Conservation (phyloP, 1,284 basidiomycete genomes). For the Ceratobasidium sp. region DNA sequence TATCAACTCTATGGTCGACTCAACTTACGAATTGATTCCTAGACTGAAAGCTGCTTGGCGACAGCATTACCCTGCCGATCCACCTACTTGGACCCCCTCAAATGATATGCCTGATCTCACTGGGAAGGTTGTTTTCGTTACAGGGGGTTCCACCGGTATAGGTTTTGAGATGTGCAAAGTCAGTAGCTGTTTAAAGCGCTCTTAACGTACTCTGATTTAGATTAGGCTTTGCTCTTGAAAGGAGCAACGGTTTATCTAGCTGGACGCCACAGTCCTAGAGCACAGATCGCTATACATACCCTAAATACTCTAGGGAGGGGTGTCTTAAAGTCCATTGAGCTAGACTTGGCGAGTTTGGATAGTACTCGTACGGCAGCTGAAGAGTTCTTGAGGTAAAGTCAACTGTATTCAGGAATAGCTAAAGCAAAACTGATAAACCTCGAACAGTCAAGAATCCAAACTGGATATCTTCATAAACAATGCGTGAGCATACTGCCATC, state of each 20-base stretch:
- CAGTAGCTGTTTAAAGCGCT: not conserved
- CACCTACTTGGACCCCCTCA: constrained; percentile 27
- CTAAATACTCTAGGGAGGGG: constrained; percentile 21
- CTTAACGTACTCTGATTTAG: not conserved
- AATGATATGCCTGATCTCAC: constrained; percentile 44
- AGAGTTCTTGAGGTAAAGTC: constrained; percentile 40
- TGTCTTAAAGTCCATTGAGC: constrained; percentile 35
- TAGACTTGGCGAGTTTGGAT: constrained; percentile 37
- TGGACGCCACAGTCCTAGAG: constrained; percentile 15
- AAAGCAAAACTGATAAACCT: not conserved
- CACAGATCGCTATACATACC: constrained; percentile 17
- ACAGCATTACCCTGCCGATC: constrained; percentile 28
- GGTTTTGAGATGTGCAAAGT: constrained; percentile 46
- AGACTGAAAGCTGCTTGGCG: constrained; percentile 28
- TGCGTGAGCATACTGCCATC: constrained; percentile 2
- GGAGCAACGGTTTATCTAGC: constrained; percentile 37
- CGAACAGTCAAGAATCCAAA: constrained; percentile 31
- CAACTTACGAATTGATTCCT: not conserved
- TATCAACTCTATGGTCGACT: constrained; percentile 20
- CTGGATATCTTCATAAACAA: constrained; percentile 41
- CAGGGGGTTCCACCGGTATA: constrained; percentile 41
- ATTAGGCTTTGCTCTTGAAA: constrained; percentile 32
- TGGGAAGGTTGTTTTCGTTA: constrained; percentile 37
- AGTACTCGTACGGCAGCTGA: constrained; percentile 29
- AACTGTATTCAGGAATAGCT: not conserved